Percentiles rank a stretch among this genome's conserved stretches.
Evolutionary conservation across 1,284 basidiomycete genomes (phyloP).

Genomic region (Microbotryum saponariae): DNA sequence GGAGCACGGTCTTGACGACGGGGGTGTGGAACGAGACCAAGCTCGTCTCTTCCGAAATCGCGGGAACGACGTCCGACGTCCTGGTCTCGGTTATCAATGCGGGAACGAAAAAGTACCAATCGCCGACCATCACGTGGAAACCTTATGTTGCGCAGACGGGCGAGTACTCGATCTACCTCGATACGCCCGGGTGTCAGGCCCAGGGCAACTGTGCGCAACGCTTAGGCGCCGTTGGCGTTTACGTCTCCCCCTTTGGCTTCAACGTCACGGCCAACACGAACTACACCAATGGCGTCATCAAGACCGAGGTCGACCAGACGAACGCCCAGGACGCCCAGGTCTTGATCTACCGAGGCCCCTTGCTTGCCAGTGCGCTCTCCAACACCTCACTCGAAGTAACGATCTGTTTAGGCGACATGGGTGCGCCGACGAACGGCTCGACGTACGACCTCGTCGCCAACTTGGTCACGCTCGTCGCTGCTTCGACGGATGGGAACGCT

Average conservation of each 20-base stretch:
- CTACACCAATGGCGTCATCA: slow-evolving; percentile 46
- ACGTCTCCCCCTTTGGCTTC: slow-evolving; percentile 44
- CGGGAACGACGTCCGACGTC: slow-evolving; percentile 70
- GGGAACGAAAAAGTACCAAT: slow-evolving; percentile 53
- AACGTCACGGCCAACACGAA: slow-evolving; percentile 54
- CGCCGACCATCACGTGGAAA: slow-evolving; percentile 73
- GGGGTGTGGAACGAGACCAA: slow-evolving; percentile 23
- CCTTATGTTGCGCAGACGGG: slow-evolving; percentile 84
- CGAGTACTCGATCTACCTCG: slow-evolving; percentile 71
- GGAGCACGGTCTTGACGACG: slow-evolving; percentile 11
- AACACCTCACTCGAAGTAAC: slow-evolving; percentile 17
- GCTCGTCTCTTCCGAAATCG: slow-evolving; percentile 40
- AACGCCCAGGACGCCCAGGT: slow-evolving; percentile 57
- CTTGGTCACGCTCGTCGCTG: slow-evolving; percentile 54
- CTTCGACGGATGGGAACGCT: slow-evolving; percentile 24
- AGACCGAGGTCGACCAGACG: slow-evolving; percentile 61
- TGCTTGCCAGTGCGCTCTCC: slow-evolving; percentile 60
- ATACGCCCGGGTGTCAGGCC: slow-evolving; percentile 75
- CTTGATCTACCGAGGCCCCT: slow-evolving; percentile 62
- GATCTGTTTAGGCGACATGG: slow-evolving; percentile 50
- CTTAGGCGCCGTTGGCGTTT: too few relatives aligned
- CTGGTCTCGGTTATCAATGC: slow-evolving; percentile 62
- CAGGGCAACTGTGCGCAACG: slow-evolving; percentile 72
- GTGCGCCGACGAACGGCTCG: slow-evolving; percentile 54
- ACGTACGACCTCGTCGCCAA: slow-evolving; percentile 74